Conservation (phyloP, 495 filamentous ascomycete species). For the Penicillium verhagenii region DNA sequence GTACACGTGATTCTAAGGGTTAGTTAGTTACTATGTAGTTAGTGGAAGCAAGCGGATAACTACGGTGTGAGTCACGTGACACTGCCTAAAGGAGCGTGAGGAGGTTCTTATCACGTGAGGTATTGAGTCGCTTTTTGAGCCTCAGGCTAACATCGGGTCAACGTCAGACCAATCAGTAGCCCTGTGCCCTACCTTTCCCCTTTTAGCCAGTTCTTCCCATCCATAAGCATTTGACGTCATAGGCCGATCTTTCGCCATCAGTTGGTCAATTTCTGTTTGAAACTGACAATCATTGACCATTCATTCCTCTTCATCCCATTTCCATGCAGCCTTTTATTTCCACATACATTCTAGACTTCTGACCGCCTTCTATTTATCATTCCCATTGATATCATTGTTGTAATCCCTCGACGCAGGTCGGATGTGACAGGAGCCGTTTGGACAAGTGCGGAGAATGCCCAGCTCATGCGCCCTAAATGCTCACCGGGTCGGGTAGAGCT, state of each 20-base stretch:
- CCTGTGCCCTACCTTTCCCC: neutral
- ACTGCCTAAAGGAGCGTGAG: too few species aligned
- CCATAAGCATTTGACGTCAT: slow-evolving; percentile 19
- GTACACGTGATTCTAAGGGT: neutral
- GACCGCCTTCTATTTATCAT: slow-evolving; percentile 9
- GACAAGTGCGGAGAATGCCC: neutral
- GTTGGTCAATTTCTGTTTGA: neutral
- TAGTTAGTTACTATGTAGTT: too few species aligned
- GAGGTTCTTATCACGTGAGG: too few species aligned
- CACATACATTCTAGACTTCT: slow-evolving; percentile 11
- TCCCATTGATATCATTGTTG: neutral
- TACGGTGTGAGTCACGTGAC: slow-evolving; percentile 25
- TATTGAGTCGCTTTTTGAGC: too few species aligned
- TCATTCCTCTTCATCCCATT: neutral
- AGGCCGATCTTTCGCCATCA: slow-evolving; percentile 7
- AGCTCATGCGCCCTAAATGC: slow-evolving; percentile 11
- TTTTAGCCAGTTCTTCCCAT: neutral
- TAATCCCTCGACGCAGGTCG: neutral
- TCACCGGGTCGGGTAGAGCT: slow-evolving; percentile 22
- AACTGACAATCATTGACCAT: neutral
- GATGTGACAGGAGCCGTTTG: neutral
- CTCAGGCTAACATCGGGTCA: neutral
- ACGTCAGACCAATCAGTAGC: neutral
- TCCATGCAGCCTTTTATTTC: neutral
- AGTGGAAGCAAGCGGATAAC: too few species aligned